phyloP scores from a whole-genome alignment of 1,284 basidiomycete species.

The Cutaneotrichosporon sp. region DNA sequence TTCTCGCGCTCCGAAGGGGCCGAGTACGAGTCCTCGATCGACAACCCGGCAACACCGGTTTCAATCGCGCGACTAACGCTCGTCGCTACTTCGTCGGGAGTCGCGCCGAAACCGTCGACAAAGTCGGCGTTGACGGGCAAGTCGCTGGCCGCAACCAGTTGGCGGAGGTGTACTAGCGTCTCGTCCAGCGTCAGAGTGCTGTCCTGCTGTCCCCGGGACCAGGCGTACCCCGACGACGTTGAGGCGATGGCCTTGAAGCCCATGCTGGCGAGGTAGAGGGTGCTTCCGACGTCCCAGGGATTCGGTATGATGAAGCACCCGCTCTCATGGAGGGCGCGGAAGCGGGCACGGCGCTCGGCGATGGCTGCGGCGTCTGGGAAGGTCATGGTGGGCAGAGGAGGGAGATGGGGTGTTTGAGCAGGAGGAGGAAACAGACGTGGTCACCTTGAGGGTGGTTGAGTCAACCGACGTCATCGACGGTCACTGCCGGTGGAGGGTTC shows the following conservation, averaged over 20 bases:
- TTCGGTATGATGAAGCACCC: conserved; percentile 16
- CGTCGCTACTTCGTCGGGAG: neutral
- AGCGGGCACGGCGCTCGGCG: conserved; percentile 10
- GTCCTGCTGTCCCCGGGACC: conserved; percentile 4
- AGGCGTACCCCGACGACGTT: conserved; percentile 8
- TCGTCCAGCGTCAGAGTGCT: conserved; percentile 8
- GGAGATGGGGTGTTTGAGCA: too few species aligned
- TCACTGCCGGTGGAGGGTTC: too few species aligned
- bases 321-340: conserved; percentile 12
- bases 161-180: conserved; percentile 5
- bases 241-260: conserved; percentile 14
- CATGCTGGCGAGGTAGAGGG: conserved; percentile 2
- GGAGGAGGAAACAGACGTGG: too few species aligned
- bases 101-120: conserved; percentile 14
- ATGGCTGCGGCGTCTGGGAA: neutral
- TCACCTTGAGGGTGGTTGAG: too few species aligned
- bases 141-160: neutral
- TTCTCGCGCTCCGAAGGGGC: neutral
- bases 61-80: conserved; percentile 6
- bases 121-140: conserved; percentile 19
- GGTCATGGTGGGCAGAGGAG: neutral
- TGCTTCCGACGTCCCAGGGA: conserved; percentile 13
- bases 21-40: conserved; percentile 11
- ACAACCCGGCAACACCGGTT: conserved; percentile 10
- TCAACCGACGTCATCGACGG: too few species aligned